Evolutionary conservation across 257 asterid genomes (phyloP), one percentile per base, ranked within the genome.

Genomic region (Gynochthodes officinalis): DNA sequence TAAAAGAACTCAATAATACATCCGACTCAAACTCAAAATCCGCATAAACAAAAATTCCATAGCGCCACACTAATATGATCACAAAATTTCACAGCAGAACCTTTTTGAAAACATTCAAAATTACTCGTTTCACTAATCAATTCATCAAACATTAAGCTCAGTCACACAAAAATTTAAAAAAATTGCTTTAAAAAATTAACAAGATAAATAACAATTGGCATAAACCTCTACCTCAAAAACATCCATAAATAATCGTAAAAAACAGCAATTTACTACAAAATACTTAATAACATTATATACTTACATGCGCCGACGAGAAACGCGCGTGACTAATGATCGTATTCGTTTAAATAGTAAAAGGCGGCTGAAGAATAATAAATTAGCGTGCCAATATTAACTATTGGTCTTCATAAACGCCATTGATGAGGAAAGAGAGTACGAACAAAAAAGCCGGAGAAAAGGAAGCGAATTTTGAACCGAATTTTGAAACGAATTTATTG

Each of bases 291-390:
- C 13, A 13, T 4, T 71, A 65, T 69, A 35, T 60, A 85, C 90
- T 86, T 85, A 86, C 96, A 73, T 58, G 71, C 15, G 72, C 12
- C 48, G 71, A 70, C 78, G 69, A 37, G 48, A n/a, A 11, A 18
- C 67, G 10, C 9, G 25, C 43, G 11, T 61, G 67, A 62, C 2
- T 33, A 62, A 18, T 65, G 67, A 10, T 35, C 25, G 15, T 19
- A 35, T 64, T 75, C 76, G 43, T 46, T 21, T 77, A 49, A 76
- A 82, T 65, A 76, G 81, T 76, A 77, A 52, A 39, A 55, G 90
- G 92, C 96, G 94, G 94, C 94, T 70, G 78, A 67, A 64, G 80
- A 75, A 70, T 62, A n/a, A n/a, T n/a, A n/a, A 81, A 46, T 4
- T 15, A 48, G 28, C 6, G 80, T 81, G 32, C 39, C n/a, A 4